phyloP scores from a whole-genome alignment of 805 yeast species.

The Suhomyces tanzawaensis region DNA sequence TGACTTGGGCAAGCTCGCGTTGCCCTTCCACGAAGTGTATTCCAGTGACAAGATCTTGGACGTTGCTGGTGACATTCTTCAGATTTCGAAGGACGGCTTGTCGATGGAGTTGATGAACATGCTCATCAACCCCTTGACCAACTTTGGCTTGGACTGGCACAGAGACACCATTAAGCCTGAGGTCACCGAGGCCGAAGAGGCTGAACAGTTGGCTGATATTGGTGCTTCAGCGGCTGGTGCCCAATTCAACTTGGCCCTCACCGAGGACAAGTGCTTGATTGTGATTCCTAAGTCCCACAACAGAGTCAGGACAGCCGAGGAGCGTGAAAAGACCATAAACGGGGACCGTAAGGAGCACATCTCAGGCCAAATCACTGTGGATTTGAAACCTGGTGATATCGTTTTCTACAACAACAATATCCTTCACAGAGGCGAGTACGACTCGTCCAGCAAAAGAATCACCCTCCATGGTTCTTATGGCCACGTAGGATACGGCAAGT shows the following conservation, averaged over 20 bases:
- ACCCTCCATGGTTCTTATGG: constrained; percentile 54
- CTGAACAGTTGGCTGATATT: constrained; percentile 30
- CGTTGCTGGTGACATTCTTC: constrained; percentile 44
- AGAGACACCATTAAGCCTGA: constrained; percentile 50
- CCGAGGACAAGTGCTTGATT: constrained; percentile 45
- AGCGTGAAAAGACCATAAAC: constrained; percentile 38
- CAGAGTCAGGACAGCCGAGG: constrained; percentile 44
- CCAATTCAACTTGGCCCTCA: constrained; percentile 50
- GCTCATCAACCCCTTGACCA: constrained; percentile 52
- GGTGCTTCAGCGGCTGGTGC: constrained; percentile 45
- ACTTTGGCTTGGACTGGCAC: constrained; percentile 55
- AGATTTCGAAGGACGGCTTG: constrained; percentile 31
- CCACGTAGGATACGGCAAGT: constrained; percentile 37
- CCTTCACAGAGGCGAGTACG: constrained; percentile 47
- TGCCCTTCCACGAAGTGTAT: constrained; percentile 41
- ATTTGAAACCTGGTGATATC: constrained; percentile 48
- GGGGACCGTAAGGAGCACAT: constrained; percentile 34
- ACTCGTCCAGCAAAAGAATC: constrained; percentile 35
- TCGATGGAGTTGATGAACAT: constrained; percentile 51
- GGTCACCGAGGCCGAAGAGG: constrained; percentile 44
- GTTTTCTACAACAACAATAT: constrained; percentile 51
- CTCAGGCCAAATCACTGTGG: constrained; percentile 38
- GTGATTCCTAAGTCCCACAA: constrained; percentile 49
- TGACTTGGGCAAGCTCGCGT: constrained; percentile 34
- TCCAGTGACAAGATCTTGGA: constrained; percentile 36